phyloP scores from a whole-genome alignment of 1,284 basidiomycete genomes.

The Ceratobasidium sp. region DNA sequence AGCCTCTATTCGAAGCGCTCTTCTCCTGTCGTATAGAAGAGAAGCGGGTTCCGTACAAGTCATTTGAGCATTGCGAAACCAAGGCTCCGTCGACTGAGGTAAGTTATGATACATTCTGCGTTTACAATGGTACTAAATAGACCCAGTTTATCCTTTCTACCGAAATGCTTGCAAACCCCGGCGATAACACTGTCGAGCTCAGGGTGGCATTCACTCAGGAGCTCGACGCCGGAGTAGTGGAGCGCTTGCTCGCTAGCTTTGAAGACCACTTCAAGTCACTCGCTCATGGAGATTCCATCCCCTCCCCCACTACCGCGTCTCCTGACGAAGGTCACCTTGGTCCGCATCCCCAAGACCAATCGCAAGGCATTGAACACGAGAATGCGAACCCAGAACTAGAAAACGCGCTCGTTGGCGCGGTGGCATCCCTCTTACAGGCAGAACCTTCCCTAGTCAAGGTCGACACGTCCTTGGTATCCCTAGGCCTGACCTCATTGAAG shows the following conservation, averaged over 20 bases:
- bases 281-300: constrained; percentile 44
- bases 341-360: not conserved
- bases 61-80: constrained; percentile 50
- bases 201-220: constrained; percentile 14
- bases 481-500: constrained; percentile 60
- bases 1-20: constrained; percentile 53
- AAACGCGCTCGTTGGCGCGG: not conserved
- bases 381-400: not conserved
- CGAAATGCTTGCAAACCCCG: constrained; percentile 53
- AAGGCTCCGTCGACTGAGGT: constrained; percentile 57
- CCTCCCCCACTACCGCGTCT: not conserved
- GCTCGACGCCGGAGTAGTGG: not conserved
- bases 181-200: constrained; percentile 43
- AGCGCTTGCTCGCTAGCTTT: not conserved
- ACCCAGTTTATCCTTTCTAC: constrained; percentile 56
- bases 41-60: constrained; percentile 39
- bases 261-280: constrained; percentile 38
- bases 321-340: not conserved
- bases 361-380: not conserved
- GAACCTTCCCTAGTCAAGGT: constrained; percentile 1
- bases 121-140: constrained; percentile 16
- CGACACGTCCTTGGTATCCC: constrained; percentile 53
- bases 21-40: constrained; percentile 56
- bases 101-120: constrained; percentile 43
- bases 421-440: constrained; percentile 17